A percentile compares a stretch with the other conserved stretches of the same genome.
Evolutionary conservation across 2,329 filamentous ascomycete genomes (phyloP).

Genomic region (Pseudophaeomoniella oleicola): DNA sequence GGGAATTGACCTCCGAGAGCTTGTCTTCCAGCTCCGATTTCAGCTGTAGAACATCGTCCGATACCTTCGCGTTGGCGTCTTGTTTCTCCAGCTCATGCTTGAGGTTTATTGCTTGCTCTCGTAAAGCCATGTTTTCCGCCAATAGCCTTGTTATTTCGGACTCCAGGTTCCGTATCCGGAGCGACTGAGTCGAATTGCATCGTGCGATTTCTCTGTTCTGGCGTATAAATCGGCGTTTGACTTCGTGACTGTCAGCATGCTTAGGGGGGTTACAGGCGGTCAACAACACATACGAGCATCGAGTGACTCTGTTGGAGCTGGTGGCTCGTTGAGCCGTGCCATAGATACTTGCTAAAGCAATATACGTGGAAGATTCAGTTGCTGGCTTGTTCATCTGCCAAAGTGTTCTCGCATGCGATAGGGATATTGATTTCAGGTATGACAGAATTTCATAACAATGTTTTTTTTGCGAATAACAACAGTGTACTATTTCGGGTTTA

Average conservation of each 20-base stretch:
- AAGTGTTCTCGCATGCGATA: too few species aligned
- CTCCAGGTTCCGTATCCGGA: constrained; percentile 49
- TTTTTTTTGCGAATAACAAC: constrained; percentile 1
- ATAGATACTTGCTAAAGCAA: constrained; percentile 16
- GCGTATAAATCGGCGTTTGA: constrained; percentile 49
- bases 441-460: too few species aligned
- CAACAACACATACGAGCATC: constrained; percentile 27
- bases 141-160: constrained; percentile 46
- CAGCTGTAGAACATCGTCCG: constrained; percentile 41
- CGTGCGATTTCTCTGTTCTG: constrained; percentile 54
- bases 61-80: constrained; percentile 5
- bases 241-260: constrained; percentile 18
- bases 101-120: constrained; percentile 40
- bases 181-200: constrained; percentile 48
- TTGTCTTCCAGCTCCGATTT: constrained; percentile 42
- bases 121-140: constrained; percentile 44
- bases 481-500: constrained; percentile 2
- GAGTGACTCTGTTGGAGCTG: constrained; percentile 28
- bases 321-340: constrained; percentile 34
- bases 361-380: too few species aligned
- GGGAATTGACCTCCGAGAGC: constrained; percentile 36
- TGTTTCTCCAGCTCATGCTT: background rate
- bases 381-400: too few species aligned
- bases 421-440: too few species aligned
- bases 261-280: background rate